Conservation (phyloP, 2,329 filamentous ascomycete genomes). For the Neodidymelliopsis sp. region DNA sequence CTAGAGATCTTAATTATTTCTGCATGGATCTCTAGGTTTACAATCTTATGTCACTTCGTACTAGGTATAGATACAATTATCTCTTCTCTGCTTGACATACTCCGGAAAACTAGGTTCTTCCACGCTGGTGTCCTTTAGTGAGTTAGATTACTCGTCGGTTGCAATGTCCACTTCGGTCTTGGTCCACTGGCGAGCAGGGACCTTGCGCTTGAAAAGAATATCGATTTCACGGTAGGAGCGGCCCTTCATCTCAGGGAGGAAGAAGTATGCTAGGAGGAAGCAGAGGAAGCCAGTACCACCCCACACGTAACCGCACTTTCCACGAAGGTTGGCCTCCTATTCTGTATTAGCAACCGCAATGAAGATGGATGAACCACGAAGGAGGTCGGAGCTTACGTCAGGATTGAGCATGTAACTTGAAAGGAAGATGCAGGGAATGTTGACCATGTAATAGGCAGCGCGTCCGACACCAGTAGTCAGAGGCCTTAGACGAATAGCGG, state of each 20-base stretch:
- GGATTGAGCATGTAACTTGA: constrained; percentile 68
- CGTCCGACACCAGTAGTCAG: constrained; percentile 72
- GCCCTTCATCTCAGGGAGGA: constrained; percentile 63
- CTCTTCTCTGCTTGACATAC: too few species aligned
- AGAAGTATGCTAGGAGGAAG: constrained; percentile 58
- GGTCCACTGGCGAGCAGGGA: constrained; percentile 64
- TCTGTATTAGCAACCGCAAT: constrained; percentile 65
- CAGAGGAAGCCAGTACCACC: constrained; percentile 62
- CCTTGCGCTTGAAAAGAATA: constrained; percentile 52
- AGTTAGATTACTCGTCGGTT: constrained; percentile 65
- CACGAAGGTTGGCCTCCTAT: constrained; percentile 61
- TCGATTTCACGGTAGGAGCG: constrained; percentile 62
- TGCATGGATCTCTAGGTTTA: too few species aligned
- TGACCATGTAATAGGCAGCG: constrained; percentile 68
- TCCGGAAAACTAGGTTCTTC: too few species aligned
- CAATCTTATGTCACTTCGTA: too few species aligned
- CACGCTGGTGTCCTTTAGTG: background rate
- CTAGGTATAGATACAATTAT: too few species aligned
- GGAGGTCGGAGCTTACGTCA: constrained; percentile 30
- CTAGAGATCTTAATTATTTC: too few species aligned
- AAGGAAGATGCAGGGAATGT: constrained; percentile 73
- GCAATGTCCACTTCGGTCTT: constrained; percentile 64
- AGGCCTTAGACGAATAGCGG: constrained; percentile 68
- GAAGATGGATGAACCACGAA: constrained; percentile 57
- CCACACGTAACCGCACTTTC: constrained; percentile 47